A percentile compares a stretch with the other conserved stretches of the same genome.
These are phyloP conservation scores for Haberlea rhodopensis DNA, from an alignment of 257 asterid species.

Conservation along the genomic window DNA sequence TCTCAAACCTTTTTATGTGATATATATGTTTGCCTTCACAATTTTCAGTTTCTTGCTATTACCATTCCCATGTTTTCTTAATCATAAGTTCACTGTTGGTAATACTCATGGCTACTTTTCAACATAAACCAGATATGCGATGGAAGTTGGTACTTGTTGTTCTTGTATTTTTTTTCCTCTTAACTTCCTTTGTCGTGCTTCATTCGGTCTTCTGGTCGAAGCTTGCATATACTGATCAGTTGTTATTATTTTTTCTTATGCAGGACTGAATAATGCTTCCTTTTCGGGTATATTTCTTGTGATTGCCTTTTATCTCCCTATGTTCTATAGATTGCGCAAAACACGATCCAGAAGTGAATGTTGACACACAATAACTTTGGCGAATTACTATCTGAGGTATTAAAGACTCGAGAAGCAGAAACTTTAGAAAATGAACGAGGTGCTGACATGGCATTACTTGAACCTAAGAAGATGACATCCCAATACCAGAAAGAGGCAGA, in stretches of 20 bases:
- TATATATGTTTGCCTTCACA: not conserved
- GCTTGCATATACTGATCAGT: constrained; percentile 24
- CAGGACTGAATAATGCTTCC: constrained; percentile 74
- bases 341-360: constrained; percentile 79
- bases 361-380: constrained; percentile 81
- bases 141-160: constrained; percentile 15
- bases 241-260: constrained; percentile 29
- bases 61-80: no score
- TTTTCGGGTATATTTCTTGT: constrained; percentile 51
- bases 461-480: constrained; percentile 88
- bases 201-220: constrained; percentile 20
- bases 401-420: constrained; percentile 74
- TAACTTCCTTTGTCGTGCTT: constrained; percentile 3
- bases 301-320: constrained; percentile 6
- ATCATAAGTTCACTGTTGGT: not conserved
- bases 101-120: not conserved
- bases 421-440: constrained; percentile 78
- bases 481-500: constrained; percentile 96
- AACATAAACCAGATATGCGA: not conserved
- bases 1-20: not conserved
- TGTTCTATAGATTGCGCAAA: constrained; percentile 72
- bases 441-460: constrained; percentile 84
- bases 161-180: constrained; percentile 15
- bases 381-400: constrained; percentile 76
- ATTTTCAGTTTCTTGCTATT: not conserved